Conservation (phyloP, 768 basidiomycete species). For the Kwoniella pini region DNA sequence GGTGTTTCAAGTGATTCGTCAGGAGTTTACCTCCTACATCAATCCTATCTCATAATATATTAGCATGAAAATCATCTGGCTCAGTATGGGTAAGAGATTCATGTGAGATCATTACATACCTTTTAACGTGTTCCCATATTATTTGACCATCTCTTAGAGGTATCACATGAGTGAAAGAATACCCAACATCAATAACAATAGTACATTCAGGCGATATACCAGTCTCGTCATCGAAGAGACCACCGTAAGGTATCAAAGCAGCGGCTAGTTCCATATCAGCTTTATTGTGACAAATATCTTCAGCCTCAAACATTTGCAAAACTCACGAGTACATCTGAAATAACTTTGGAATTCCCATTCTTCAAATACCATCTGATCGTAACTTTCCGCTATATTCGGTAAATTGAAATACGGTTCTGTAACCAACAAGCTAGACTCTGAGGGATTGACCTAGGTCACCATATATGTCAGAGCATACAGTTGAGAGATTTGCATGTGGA, state of each 20-base stretch:
- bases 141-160: slow-evolving; percentile 75
- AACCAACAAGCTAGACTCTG: slow-evolving; percentile 72
- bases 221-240: slow-evolving; percentile 61
- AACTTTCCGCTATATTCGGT: slow-evolving; percentile 84
- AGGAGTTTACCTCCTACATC: slow-evolving; percentile 93
- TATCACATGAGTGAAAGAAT: slow-evolving; percentile 90
- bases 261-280: slow-evolving; percentile 62
- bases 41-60: slow-evolving; percentile 61
- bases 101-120: slow-evolving; percentile 58
- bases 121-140: slow-evolving; percentile 76
- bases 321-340: slow-evolving; percentile 76
- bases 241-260: slow-evolving; percentile 72
- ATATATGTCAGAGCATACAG: neutral
- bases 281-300: neutral
- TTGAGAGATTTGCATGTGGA: neutral
- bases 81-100: neutral
- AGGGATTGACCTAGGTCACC: slow-evolving; percentile 66
- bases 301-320: too few relatives aligned
- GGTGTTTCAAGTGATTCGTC: slow-evolving; percentile 91
- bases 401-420: slow-evolving; percentile 96
- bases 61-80: neutral
- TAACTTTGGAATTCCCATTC: slow-evolving; percentile 91
- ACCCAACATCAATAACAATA: slow-evolving; percentile 83
- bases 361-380: slow-evolving; percentile 94
- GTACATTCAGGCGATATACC: slow-evolving; percentile 69